These are phyloP conservation scores for Beauveria brongniartii DNA, from an alignment of 2,329 filamentous ascomycete genomes.

Conservation along the genomic window DNA sequence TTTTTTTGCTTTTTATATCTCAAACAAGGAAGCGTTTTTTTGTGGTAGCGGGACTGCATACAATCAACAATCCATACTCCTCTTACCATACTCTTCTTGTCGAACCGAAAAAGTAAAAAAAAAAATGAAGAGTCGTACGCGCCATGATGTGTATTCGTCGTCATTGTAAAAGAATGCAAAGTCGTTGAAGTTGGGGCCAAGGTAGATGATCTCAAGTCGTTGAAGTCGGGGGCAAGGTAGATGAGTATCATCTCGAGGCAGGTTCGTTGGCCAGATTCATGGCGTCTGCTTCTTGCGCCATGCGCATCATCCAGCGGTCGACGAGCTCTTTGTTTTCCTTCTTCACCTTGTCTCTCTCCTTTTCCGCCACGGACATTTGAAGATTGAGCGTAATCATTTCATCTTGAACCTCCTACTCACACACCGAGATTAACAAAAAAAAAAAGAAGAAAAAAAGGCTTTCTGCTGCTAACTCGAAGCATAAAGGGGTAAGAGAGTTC, in stretches of 20 bases:
- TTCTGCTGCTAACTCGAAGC: no score
- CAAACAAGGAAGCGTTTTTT: neutral
- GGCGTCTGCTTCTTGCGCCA: constrained; percentile 75
- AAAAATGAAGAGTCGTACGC: neutral
- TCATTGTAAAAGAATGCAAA: neutral
- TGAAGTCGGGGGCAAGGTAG: neutral
- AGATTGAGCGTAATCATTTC: constrained; percentile 84
- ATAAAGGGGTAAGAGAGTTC: neutral
- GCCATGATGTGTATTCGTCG: neutral
- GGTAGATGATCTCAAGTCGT: neutral
- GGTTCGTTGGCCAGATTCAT: constrained; percentile 66
- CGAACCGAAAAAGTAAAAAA: no score
- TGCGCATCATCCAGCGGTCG: constrained; percentile 83
- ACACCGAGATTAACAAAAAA: neutral
- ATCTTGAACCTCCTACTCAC: constrained; percentile 68
- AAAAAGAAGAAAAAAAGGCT: no score
- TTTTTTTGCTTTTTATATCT: neutral
- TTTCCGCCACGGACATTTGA: constrained; percentile 78
- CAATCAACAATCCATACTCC: constrained; percentile 5
- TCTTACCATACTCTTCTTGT: neutral
- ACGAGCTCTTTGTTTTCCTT: constrained; percentile 84
- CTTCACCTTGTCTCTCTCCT: constrained; percentile 62
- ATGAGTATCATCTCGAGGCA: neutral
- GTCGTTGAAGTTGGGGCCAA: neutral
- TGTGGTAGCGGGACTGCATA: constrained; percentile 10